A percentile compares a stretch with the other conserved stretches of the same genome.
These are phyloP conservation scores for Collariella sp. DNA, from an alignment of 495 filamentous ascomycete genomes.

Conservation along the genomic window DNA sequence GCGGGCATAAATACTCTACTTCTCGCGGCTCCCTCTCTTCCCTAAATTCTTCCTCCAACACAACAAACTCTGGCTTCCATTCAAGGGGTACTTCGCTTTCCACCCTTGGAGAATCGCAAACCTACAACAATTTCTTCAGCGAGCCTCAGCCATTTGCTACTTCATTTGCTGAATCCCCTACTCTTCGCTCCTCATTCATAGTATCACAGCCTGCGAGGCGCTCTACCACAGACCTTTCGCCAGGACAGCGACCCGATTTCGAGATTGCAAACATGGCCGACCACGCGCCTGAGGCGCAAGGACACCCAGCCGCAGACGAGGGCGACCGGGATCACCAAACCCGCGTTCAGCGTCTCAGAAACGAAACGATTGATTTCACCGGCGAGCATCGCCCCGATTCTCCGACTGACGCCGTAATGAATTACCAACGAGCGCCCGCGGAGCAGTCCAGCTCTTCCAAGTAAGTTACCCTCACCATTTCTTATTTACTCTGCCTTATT, in stretches of 20 bases:
- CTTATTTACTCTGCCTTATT: background rate
- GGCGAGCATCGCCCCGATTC: constrained; percentile 2
- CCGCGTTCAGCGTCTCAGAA: background rate
- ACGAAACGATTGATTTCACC: background rate
- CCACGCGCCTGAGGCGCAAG: background rate
- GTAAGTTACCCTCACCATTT: constrained; percentile 6
- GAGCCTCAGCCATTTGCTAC: no score
- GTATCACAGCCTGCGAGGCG: constrained; percentile 18
- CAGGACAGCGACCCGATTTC: background rate
- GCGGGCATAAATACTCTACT: no score
- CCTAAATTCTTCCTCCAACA: no score
- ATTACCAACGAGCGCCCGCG: constrained; percentile 1
- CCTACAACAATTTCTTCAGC: no score
- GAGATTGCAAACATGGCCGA: background rate
- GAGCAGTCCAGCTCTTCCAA: background rate
- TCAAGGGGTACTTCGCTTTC: no score
- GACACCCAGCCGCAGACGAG: background rate
- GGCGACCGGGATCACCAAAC: background rate
- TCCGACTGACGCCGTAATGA: constrained; percentile 17
- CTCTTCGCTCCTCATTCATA: constrained; percentile 10
- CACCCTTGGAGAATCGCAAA: no score
- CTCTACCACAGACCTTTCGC: constrained; percentile 8
- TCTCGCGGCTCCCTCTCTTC: no score
- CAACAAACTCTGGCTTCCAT: no score
- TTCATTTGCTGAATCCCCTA: no score